These are phyloP conservation scores for Paramyrothecium roridum DNA, from an alignment of 2,329 filamentous ascomycete species.

Conservation along the genomic window DNA sequence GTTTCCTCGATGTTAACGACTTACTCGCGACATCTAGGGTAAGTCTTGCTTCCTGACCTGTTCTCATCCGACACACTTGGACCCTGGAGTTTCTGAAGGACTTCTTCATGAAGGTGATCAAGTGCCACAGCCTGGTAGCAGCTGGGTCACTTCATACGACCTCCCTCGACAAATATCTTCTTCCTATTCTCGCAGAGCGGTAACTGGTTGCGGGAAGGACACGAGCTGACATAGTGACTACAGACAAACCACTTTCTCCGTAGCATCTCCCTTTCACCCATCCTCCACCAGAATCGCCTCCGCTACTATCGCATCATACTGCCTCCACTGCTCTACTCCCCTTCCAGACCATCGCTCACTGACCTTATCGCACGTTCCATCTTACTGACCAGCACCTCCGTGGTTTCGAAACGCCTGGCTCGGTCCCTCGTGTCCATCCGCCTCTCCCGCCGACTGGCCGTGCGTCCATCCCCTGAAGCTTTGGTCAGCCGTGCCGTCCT, in stretches of 20 bases:
- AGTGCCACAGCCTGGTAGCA: too few relatives aligned
- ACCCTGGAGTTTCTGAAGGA: too few relatives aligned
- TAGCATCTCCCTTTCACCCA: slow-evolving; percentile 58
- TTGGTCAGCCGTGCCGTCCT: slow-evolving; percentile 64
- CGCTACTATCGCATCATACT: slow-evolving; percentile 53
- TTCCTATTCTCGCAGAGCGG: too few relatives aligned
- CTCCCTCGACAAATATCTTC: too few relatives aligned
- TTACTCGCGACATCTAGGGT: slow-evolving; percentile 54
- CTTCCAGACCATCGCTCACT: slow-evolving; percentile 55
- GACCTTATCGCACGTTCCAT: slow-evolving; percentile 64
- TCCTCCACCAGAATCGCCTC: slow-evolving; percentile 61
- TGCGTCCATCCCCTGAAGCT: slow-evolving; percentile 55
- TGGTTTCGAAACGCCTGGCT: slow-evolving; percentile 61
- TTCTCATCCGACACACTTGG: background rate
- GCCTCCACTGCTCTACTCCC: slow-evolving; percentile 51
- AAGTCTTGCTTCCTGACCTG: slow-evolving; percentile 22
- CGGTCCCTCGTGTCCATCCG: slow-evolving; percentile 64
- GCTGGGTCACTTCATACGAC: too few relatives aligned
- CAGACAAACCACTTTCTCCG: slow-evolving; percentile 63
- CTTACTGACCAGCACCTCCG: slow-evolving; percentile 63
- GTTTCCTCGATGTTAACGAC: slow-evolving; percentile 55
- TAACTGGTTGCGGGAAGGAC: too few relatives aligned
- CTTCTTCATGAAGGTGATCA: too few relatives aligned
- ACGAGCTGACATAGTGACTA: too few relatives aligned
- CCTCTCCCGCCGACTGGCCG: slow-evolving; percentile 57